Evolutionary conservation across 1,139 yeast species (phyloP).

Genomic region (Lodderomyces orthopsilosis): DNA sequence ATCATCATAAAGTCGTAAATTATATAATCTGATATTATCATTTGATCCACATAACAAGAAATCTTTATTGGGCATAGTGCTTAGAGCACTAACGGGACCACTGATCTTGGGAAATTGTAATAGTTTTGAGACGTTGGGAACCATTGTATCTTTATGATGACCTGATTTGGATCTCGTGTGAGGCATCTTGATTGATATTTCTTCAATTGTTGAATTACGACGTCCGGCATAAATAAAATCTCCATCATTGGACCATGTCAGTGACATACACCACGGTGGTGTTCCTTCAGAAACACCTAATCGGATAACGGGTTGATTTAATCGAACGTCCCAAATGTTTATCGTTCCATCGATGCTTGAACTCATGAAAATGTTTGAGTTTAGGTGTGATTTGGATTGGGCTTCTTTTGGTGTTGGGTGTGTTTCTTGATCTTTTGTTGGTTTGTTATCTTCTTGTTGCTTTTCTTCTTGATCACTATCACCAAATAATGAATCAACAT

Average conservation of each 20-base stretch:
- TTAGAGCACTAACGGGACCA: slow-evolving; percentile 85
- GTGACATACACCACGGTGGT: slow-evolving; percentile 96
- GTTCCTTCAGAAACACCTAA: slow-evolving; percentile 61
- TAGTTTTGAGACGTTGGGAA: slow-evolving; percentile 52
- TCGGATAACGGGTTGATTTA: slow-evolving; percentile 43
- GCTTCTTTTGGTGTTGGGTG: slow-evolving; percentile 12
- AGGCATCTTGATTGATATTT: slow-evolving; percentile 69
- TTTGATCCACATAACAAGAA: slow-evolving; percentile 84
- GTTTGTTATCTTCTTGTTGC: slow-evolving; percentile 11
- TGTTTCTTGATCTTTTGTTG: slow-evolving; percentile 16
- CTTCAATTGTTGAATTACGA: slow-evolving; percentile 86
- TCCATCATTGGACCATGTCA: slow-evolving; percentile 88
- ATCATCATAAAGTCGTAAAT: slow-evolving; percentile 56
- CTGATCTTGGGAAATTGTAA: slow-evolving; percentile 82
- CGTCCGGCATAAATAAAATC: slow-evolving; percentile 80
- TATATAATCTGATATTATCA: slow-evolving; percentile 87
- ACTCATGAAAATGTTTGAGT: slow-evolving; percentile 66
- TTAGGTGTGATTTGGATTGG: slow-evolving; percentile 27
- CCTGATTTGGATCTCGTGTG: slow-evolving; percentile 24
- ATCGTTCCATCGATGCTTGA: slow-evolving; percentile 84
- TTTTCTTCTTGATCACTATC: slow-evolving; percentile 61
- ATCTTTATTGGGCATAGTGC: slow-evolving; percentile 76
- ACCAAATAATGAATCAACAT: slow-evolving; percentile 79
- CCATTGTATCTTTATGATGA: slow-evolving; percentile 21
- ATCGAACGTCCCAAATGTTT: slow-evolving; percentile 79